Evolutionary conservation across 1,139 yeast species (phyloP), one percentile per base, ranked within the genome.

Genomic region (Entelexis paramagnoliae): DNA sequence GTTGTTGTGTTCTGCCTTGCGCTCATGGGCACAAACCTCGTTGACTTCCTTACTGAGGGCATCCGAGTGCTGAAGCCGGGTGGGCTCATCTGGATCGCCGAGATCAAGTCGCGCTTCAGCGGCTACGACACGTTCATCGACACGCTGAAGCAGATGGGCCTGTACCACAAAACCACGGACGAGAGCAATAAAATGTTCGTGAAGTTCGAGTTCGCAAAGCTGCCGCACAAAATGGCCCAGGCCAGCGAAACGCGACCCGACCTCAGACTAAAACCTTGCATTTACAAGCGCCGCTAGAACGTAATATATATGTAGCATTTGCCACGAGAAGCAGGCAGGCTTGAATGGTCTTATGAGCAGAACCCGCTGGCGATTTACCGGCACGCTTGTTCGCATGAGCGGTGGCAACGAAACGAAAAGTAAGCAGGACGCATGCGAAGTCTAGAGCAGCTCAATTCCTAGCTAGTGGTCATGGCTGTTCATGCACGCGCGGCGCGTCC

Each of bases 41-140:
- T 89, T 55, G 97, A 91, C 64, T 93, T 91, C 64, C 78, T 91
- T 52, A 74, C 81, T 55, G 99, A 91, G 66, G 98, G 96, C 0
- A 75, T 84, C 64, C 76, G 99, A 60, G 75, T 91, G 22, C 72
- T 91, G 52, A 82, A 88, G 13, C 96, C 96, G 41, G 75, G 86
- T 55, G 98, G 99, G 22, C 96, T 89, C 64, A 70, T 91, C 48
- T 93, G 98, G 98, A 87, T 91, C 54, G 94, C 97, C 1, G 99
- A 91, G 66, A 93, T 91, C 68, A 91, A 91, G 68, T 86, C 96
- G 1, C 74, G 99, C 62, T 87, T 91, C 63, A 60, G 60, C 42
- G 68, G 82, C 64, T 68, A 76, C 55, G 60, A 73, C 13, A 89
- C 85, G 60, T 91, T 91, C 68, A 87, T 83, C 17, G 78, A 83